Evolutionary conservation across 2,329 filamentous ascomycete species (phyloP), one percentile per base, ranked within the genome.

Genomic region (Venturia pyrina): DNA sequence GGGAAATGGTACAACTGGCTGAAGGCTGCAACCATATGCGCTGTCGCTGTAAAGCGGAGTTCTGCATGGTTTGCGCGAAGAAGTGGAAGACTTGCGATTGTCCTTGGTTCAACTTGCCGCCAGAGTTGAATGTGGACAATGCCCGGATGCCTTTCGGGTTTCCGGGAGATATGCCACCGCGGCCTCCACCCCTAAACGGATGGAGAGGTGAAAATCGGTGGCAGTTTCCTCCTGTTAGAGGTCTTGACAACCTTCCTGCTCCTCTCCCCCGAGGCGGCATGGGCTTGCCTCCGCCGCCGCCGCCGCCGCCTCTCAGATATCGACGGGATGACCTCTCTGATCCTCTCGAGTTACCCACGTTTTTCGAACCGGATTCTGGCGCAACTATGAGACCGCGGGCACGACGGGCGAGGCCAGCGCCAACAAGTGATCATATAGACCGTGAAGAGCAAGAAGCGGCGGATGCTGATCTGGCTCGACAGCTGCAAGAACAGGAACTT

Each of bases 1-100:
- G 83, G 69, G 81, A 84, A 48, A 82, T 90, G 79, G 89, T 96
- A 57, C 89, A 96, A 75, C 78, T 91, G 62, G 88, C 88, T 70
- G 89, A 93, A 75, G 91, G 91, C 57, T 92, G 89, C 76, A 93
- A 93, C 76, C 91, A 93, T 74, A 93, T 96, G 85, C 91, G 86
- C 37, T 87, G 88, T 74, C 89, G 87, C 65, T 96, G 92, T 72
- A 88, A 85, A 65, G 90, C 90, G 37, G 85, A 96, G 71, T 96
- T 96, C 72, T 96, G 92, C 77, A 92, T 95, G 85, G 83, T 90
- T 34, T 96, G 92, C 73, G 91, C 89, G 28, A 74, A 80, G 41
- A 89, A 89, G 70, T 96, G 91, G 91, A 93, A 91, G 77, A 87
- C 82, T 0, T 96, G 91, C 72, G 86, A 89, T 64, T 96, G 91